Conservation (phyloP, 257 asterid species). For the Solanum piurae region DNA sequence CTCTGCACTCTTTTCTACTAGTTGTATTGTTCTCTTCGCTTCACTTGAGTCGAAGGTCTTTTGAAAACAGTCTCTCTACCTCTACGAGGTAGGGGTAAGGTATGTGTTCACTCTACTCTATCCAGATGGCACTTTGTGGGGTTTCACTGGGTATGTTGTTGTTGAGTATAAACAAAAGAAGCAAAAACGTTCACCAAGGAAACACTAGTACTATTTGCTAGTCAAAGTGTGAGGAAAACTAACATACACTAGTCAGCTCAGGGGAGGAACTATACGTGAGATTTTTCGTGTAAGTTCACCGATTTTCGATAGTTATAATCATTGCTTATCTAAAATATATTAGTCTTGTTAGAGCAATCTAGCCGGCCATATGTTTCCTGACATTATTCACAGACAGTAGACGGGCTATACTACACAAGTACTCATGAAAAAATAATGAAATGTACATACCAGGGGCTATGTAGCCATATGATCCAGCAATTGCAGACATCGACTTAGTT, state of each 20-base stretch:
- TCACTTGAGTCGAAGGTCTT: not conserved
- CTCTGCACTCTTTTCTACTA: not conserved
- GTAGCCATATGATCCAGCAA: slow-evolving; percentile 62
- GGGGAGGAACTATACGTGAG: not conserved
- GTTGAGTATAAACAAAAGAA: not conserved
- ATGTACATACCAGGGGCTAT: slow-evolving; percentile 52
- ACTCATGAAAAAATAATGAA: not conserved
- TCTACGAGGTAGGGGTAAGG: not conserved
- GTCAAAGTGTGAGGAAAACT: not conserved
- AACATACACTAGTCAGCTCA: not conserved
- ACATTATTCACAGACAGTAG: not conserved
- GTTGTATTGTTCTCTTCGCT: not conserved
- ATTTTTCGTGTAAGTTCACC: not conserved
- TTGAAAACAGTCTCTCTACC: not conserved
- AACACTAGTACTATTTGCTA: not conserved
- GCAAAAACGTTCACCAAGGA: not conserved
- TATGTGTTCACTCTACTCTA: not conserved
- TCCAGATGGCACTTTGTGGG: not conserved
- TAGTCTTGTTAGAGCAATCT: not conserved
- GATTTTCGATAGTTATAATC: not conserved
- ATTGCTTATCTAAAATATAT: not conserved
- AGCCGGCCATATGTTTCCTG: not conserved
- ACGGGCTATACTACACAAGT: not conserved
- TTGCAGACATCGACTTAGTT: slow-evolving; percentile 35
- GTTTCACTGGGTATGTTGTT: not conserved